phyloP scores from a whole-genome alignment of 1,284 basidiomycete genomes.

The Farysia itapuensis region DNA sequence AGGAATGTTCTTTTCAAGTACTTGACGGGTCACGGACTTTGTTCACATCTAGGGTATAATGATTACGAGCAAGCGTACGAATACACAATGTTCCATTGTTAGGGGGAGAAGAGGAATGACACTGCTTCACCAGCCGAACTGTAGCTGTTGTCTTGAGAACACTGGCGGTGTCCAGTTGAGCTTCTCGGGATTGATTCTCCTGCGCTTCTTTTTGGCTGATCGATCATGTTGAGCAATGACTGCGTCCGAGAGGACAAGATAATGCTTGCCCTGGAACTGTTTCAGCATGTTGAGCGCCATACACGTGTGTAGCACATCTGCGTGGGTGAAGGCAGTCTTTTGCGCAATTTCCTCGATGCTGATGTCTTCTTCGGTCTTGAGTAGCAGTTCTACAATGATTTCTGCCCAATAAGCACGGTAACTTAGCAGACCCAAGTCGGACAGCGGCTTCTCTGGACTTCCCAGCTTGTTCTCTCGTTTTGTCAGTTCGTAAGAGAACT shows the following conservation, averaged over 20 bases:
- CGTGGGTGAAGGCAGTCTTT: conserved; percentile 92
- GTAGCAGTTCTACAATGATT: conserved; percentile 86
- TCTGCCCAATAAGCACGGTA: conserved; percentile 98
- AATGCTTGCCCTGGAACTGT: conserved; percentile 91
- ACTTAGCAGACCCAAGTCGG: conserved; percentile 86
- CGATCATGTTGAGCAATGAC: conserved; percentile 89
- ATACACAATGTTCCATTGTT: too few species aligned
- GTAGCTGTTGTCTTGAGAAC: conserved; percentile 57
- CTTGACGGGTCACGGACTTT: too few species aligned
- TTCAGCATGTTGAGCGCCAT: conserved; percentile 93
- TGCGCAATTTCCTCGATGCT: conserved; percentile 97
- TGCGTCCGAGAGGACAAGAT: conserved; percentile 86
- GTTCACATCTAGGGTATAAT: too few species aligned
- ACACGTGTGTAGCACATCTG: conserved; percentile 98
- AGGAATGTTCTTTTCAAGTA: neutral
- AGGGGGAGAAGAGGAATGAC: too few species aligned
- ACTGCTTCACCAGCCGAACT: conserved; percentile 51
- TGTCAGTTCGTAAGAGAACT: conserved; percentile 96
- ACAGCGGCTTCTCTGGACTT: conserved; percentile 95
- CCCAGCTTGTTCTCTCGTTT: conserved; percentile 95
- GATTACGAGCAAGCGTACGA: too few species aligned
- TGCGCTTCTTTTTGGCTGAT: conserved; percentile 74
- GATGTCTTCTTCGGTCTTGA: conserved; percentile 71
- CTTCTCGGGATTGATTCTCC: conserved; percentile 76
- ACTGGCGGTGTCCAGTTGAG: conserved; percentile 81